Conservation (phyloP, 2,329 filamentous ascomycete species). For the Sphaerulina musiva region DNA sequence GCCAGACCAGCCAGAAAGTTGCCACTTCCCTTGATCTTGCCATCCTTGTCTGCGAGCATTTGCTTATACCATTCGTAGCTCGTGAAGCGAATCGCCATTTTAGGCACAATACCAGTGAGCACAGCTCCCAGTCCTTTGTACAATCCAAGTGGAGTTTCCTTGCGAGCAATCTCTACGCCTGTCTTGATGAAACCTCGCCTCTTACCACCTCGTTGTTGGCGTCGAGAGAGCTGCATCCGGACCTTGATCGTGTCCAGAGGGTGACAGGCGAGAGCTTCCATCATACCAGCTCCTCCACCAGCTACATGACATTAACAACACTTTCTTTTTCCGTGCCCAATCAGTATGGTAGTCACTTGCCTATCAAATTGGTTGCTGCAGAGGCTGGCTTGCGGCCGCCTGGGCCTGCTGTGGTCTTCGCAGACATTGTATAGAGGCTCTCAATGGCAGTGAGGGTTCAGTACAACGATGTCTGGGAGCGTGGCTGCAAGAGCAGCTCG, state of each 20-base stretch:
- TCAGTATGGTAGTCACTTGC: conserved; percentile 40
- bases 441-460: not conserved
- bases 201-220: conserved; percentile 74
- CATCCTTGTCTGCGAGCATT: conserved; percentile 61
- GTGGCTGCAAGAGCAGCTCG: not conserved
- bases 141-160: conserved; percentile 84
- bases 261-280: conserved; percentile 95
- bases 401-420: conserved; percentile 51
- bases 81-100: conserved; percentile 99
- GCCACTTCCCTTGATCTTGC: conserved; percentile 60
- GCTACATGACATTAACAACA: conserved; percentile 49
- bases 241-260: conserved; percentile 98
- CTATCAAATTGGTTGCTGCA: conserved; percentile 83
- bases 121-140: conserved; percentile 99
- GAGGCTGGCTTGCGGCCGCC: conserved; percentile 71
- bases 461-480: not conserved
- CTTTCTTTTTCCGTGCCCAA: not conserved
- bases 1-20: conserved; percentile 80
- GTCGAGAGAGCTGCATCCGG: conserved; percentile 92
- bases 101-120: conserved; percentile 90
- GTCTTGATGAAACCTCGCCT: conserved; percentile 83
- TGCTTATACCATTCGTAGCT: conserved; percentile 96
- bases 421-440: conserved; percentile 47
- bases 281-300: conserved; percentile 96
- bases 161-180: conserved; percentile 75